Base-by-base conservation (phyloP, 2,329 filamentous ascomycete genomes). In the Penicillium nordicum region DNA sequence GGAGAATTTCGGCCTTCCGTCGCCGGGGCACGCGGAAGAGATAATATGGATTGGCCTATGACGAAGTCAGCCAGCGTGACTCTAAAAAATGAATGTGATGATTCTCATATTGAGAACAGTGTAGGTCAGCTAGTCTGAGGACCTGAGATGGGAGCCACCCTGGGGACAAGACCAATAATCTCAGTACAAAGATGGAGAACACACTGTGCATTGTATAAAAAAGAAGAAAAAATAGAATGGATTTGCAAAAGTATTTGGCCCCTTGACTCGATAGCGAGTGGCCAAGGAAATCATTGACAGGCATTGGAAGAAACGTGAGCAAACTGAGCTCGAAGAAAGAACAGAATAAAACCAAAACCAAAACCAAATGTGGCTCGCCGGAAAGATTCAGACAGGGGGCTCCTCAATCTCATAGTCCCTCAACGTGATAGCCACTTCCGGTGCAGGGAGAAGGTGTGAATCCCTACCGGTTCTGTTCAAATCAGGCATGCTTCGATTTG, bases 321-420 rank as follows among this genome's bases (percentile, higher is more conserved):
- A 45, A 36, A 49, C 18, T 23, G 40, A 32, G 25, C 29, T 23
- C 8, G 9, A 11, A 34, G 36, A 32, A 25, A 27, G 32, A 50
- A 14, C 37, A 36, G 53, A 51, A 44, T n/a, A 48, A 10, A 32
- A 43, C 18, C 14, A 42, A 50, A 34, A 16, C n/a, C 29, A 30
- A 53, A 46, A 46, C 46, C n/a, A 47, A 44, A 49, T 18, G 53
- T 18, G 23, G 32, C 18, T 41, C 30, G 46, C 46, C 14, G 16
- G 23, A 43, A 30, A 44, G 8, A 2, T n/a, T 43, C 36, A 64
- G 57, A 61, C 45, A 57, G 63, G 43, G 36, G 69, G 65, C 63
- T 76, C 74, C 61, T 76, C 74, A 57, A 76, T 63, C 63, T 75
- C 70, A 59, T 75, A 74, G 36, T 71, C 64, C 49, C 50, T 68